Evolutionary conservation across 2,329 filamentous ascomycete genomes (phyloP).

Genomic region (Capronia coronata): DNA sequence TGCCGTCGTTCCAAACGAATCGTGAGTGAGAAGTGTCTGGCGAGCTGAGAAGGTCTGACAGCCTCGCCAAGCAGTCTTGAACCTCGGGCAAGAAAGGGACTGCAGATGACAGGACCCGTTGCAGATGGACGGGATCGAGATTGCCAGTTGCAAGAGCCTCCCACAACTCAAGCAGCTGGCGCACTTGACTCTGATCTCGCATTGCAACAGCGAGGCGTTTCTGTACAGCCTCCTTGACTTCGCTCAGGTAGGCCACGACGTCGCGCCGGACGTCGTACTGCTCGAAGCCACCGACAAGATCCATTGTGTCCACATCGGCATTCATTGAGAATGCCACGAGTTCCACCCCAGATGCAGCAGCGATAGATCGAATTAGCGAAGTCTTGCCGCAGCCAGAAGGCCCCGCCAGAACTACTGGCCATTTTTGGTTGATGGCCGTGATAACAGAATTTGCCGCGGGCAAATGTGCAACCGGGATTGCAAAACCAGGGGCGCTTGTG

Average conservation of each 20-base stretch:
- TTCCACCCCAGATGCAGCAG: conserved; percentile 67
- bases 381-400: conserved; percentile 83
- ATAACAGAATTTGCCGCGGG: conserved; percentile 77
- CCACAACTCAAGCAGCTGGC: conserved; percentile 8
- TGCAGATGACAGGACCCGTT: neutral
- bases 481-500: conserved; percentile 31
- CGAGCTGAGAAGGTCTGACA: neutral
- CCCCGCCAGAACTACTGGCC: conserved; percentile 85
- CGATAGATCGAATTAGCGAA: conserved; percentile 68
- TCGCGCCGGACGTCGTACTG: conserved; percentile 78
- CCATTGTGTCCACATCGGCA: conserved; percentile 92
- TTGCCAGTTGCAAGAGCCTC: conserved; percentile 1
- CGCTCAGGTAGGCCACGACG: conserved; percentile 54
- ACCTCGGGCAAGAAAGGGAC: conserved; percentile 4
- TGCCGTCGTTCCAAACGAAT: conserved; percentile 94
- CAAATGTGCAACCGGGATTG: conserved; percentile 44
- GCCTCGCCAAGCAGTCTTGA: neutral
- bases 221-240: conserved; percentile 47
- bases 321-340: conserved; percentile 84
- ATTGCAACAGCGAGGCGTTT: conserved; percentile 33
- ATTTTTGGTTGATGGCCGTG: conserved; percentile 75
- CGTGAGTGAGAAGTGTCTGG: conserved; percentile 1
- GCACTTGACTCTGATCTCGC: neutral
- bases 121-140: conserved; percentile 1
- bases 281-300: conserved; percentile 93